phyloP scores from a whole-genome alignment of 805 yeast genomes.

The Grigorovia humatica region DNA sequence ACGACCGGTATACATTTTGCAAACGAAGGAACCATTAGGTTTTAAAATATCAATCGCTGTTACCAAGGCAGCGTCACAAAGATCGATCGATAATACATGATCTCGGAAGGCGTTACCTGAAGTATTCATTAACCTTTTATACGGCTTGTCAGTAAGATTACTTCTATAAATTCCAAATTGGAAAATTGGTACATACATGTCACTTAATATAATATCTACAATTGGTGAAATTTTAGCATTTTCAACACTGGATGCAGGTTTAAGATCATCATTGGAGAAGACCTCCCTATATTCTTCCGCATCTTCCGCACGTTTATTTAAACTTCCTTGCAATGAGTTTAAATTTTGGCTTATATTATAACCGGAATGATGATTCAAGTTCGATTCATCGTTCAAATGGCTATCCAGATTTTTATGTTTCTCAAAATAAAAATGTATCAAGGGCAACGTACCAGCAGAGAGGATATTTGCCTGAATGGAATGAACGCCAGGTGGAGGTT shows the following conservation, averaged over 20 bases:
- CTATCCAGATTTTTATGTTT: slow-evolving; percentile 26
- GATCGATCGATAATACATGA: slow-evolving; percentile 71
- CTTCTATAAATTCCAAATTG: slow-evolving; percentile 15
- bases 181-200: slow-evolving; percentile 64
- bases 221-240: slow-evolving; percentile 30
- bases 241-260: not conserved
- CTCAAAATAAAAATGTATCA: slow-evolving; percentile 42
- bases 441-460: slow-evolving; percentile 49
- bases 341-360: not conserved
- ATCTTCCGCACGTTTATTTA: not conserved
- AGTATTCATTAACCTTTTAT: slow-evolving; percentile 88
- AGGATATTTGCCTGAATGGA: slow-evolving; percentile 84
- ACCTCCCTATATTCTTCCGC: slow-evolving; percentile 23
- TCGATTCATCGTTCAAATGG: slow-evolving; percentile 9
- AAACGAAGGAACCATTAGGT: slow-evolving; percentile 62
- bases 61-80: slow-evolving; percentile 84
- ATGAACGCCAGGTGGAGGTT: slow-evolving; percentile 73
- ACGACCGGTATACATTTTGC: slow-evolving; percentile 77
- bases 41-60: slow-evolving; percentile 62
- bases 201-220: slow-evolving; percentile 60
- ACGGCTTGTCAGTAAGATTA: slow-evolving; percentile 67
- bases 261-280: slow-evolving; percentile 13
- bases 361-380: slow-evolving; percentile 18
- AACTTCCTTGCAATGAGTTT: slow-evolving; percentile 11
- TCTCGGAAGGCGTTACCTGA: slow-evolving; percentile 74